A percentile compares a stretch with the other conserved stretches of the same genome.
Evolutionary conservation across 2,329 filamentous ascomycete species (phyloP).

Genomic region (Botrytis tulipae): DNA sequence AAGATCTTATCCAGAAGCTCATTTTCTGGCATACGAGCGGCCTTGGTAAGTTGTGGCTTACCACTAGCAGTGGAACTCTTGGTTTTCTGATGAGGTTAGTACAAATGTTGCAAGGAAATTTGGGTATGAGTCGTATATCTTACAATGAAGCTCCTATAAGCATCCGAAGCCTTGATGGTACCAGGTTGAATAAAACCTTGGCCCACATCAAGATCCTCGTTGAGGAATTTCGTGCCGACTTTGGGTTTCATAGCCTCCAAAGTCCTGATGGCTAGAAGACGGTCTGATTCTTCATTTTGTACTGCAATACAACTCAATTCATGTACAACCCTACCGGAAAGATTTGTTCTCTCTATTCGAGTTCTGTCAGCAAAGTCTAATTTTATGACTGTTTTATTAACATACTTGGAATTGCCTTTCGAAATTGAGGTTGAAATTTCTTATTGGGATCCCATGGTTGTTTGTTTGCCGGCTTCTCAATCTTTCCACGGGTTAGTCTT

Average conservation of each 20-base stretch:
- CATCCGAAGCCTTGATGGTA: conserved; percentile 44
- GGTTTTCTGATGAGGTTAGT: conserved; percentile 49
- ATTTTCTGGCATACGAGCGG: conserved; percentile 83
- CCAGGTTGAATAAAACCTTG: conserved; percentile 57
- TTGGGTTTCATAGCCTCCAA: conserved; percentile 60
- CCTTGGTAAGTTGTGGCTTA: conserved; percentile 74
- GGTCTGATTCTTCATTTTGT: conserved; percentile 67
- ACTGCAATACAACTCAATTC: conserved; percentile 75
- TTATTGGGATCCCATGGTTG: conserved; percentile 47
- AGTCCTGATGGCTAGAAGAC: conserved; percentile 57
- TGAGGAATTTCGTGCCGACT: conserved; percentile 48
- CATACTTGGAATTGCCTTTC: conserved; percentile 71
- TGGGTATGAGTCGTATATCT: conserved; percentile 41
- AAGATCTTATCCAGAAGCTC: conserved; percentile 85
- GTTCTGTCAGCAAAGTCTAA: conserved; percentile 38
- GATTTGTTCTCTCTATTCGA: conserved; percentile 65
- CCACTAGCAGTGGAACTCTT: conserved; percentile 51
- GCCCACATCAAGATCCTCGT: conserved; percentile 31
- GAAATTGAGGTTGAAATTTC: conserved; percentile 61
- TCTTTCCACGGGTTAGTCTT: conserved; percentile 46
- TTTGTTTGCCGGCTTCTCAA: conserved; percentile 48
- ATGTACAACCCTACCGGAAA: conserved; percentile 70
- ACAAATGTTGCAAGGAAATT: background rate
- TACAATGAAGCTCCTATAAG: conserved; percentile 57
- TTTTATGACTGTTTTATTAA: conserved; percentile 26